phyloP scores from a whole-genome alignment of 768 basidiomycete species.

The Polyporus arcularius region DNA sequence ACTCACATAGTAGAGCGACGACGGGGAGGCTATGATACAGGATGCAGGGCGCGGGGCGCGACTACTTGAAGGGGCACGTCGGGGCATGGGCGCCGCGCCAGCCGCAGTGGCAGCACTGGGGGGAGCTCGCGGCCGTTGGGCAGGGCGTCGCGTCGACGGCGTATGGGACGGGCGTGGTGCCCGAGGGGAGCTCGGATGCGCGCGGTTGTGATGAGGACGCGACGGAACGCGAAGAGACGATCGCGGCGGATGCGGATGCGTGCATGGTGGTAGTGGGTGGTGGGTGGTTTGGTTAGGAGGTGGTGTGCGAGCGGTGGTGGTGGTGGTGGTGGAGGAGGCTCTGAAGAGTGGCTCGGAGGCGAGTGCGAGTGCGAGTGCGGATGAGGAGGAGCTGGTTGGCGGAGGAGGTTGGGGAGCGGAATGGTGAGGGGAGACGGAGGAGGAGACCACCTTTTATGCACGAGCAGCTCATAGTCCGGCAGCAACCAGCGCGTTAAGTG shows the following conservation, averaged over 20 bases:
- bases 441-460: slow-evolving; percentile 18
- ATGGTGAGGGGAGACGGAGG: slow-evolving; percentile 20
- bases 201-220: slow-evolving; percentile 16
- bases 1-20: slow-evolving; percentile 29
- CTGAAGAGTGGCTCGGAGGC: slow-evolving; percentile 9
- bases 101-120: slow-evolving; percentile 80
- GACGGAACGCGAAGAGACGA: slow-evolving; percentile 15
- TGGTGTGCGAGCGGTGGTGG: not conserved
- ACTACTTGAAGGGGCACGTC: slow-evolving; percentile 65
- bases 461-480: slow-evolving; percentile 4
- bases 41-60: slow-evolving; percentile 22
- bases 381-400: slow-evolving; percentile 8
- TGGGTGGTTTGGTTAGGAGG: not conserved
- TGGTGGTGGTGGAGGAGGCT: no score
- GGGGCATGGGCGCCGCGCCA: slow-evolving; percentile 62
- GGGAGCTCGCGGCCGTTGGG: slow-evolving; percentile 54
- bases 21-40: slow-evolving; percentile 21
- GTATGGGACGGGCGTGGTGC: slow-evolving; percentile 29
- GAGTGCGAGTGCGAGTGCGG: slow-evolving; percentile 5
- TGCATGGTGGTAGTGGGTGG: slow-evolving; percentile 17
- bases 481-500: not conserved
- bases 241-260: slow-evolving; percentile 6
- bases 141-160: slow-evolving; percentile 31
- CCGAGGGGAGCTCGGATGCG: slow-evolving; percentile 19
- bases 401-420: slow-evolving; percentile 8